These are phyloP conservation scores for Exophiala sideris DNA, from an alignment of 2,329 filamentous ascomycete species.

Conservation along the genomic window DNA sequence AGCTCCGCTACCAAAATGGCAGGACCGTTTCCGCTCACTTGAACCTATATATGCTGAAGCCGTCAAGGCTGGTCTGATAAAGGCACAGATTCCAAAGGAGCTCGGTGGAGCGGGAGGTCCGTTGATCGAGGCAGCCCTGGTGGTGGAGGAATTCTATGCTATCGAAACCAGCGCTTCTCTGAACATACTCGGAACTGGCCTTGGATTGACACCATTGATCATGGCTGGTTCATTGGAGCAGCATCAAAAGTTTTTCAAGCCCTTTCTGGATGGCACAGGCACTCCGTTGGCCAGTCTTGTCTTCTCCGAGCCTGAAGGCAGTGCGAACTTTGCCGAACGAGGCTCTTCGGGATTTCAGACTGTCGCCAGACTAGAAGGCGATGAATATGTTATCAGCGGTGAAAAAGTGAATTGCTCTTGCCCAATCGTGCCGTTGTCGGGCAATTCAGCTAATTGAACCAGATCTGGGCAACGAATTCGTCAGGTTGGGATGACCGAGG, in stretches of 20 bases:
- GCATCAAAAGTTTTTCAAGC: slow-evolving; percentile 44
- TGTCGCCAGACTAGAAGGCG: slow-evolving; percentile 47
- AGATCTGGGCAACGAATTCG: slow-evolving; percentile 56
- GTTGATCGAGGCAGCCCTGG: slow-evolving; percentile 49
- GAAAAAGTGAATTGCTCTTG: slow-evolving; percentile 44
- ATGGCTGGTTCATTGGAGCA: slow-evolving; percentile 43
- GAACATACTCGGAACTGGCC: slow-evolving; percentile 51
- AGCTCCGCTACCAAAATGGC: slow-evolving; percentile 27
- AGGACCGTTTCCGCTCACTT: slow-evolving; percentile 48
- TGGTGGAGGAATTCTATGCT: slow-evolving; percentile 54
- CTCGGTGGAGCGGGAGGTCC: slow-evolving; percentile 47
- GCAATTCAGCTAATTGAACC: neutral
- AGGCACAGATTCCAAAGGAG: slow-evolving; percentile 44
- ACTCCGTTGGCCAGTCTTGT: slow-evolving; percentile 51
- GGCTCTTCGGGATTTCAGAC: slow-evolving; percentile 50
- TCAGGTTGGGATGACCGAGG: slow-evolving; percentile 54
- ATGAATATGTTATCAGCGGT: slow-evolving; percentile 52
- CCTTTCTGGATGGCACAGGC: slow-evolving; percentile 46
- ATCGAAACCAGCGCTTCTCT: slow-evolving; percentile 50
- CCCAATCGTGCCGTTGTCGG: neutral
- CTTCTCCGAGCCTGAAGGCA: slow-evolving; percentile 52
- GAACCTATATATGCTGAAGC: slow-evolving; percentile 47
- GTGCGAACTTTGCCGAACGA: slow-evolving; percentile 52
- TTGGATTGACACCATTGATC: slow-evolving; percentile 53
- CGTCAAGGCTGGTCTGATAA: slow-evolving; percentile 45